phyloP scores from a whole-genome alignment of 78 protist genomes.

The Dictyostelium brefeldianum region DNA sequence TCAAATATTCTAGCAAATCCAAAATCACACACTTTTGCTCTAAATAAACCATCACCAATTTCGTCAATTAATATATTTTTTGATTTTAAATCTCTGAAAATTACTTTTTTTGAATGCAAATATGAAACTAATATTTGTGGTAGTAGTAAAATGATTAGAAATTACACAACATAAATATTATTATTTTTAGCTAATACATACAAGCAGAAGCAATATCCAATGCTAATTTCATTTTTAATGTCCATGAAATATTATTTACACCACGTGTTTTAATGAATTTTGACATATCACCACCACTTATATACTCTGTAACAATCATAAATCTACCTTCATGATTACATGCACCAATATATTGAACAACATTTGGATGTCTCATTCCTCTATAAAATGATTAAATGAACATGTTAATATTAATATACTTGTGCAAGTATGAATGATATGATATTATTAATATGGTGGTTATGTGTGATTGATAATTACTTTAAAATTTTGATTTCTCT shows the following conservation, averaged over 20 bases:
- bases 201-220: slow-evolving; percentile 76
- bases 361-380: slow-evolving; percentile 74
- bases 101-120: slow-evolving; percentile 66
- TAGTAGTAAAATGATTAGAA: too few relatives aligned
- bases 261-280: slow-evolving; percentile 32
- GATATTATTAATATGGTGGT: not conserved
- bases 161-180: too few relatives aligned
- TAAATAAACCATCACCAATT: not conserved
- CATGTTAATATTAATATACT: too few relatives aligned
- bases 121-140: slow-evolving; percentile 69
- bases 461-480: slow-evolving; percentile 1
- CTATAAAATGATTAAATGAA: not conserved
- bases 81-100: slow-evolving; percentile 78
- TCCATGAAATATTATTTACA: slow-evolving; percentile 33
- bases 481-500: slow-evolving; percentile 75
- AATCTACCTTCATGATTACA: slow-evolving; percentile 57
- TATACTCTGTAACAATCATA: slow-evolving; percentile 75
- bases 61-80: slow-evolving; percentile 77
- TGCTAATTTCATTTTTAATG: slow-evolving; percentile 41
- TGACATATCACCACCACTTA: slow-evolving; percentile 69
- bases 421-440: too few relatives aligned
- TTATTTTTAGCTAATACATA: not conserved
- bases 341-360: slow-evolving; percentile 63
- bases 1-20: slow-evolving; percentile 67
- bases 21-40: slow-evolving; percentile 76